Base-by-base conservation (phyloP, 2,329 filamentous ascomycete species). In the Dothistroma pini region DNA sequence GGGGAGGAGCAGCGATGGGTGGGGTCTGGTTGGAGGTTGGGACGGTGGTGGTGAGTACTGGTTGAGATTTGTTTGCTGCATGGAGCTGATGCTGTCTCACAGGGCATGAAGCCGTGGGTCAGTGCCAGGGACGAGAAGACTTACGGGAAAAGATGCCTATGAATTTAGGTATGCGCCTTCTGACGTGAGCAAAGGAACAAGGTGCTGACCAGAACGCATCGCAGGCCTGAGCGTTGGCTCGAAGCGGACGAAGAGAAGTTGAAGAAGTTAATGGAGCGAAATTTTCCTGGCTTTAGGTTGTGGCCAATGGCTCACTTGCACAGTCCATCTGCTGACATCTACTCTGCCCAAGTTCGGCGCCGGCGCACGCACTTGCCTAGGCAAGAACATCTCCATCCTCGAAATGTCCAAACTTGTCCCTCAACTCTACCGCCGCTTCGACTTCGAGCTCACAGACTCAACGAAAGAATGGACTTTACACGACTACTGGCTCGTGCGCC, bases 1-100 rank as follows among this genome's bases (percentile, higher is more conserved):
- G 68, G 5, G 73, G 72, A 10, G 78, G 78, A 7, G 65, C 71
- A 8, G 67, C 68, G 19, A 71, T 80, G 47, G 72, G 71, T 60
- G 71, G 74, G 35, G 59, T 70, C 22, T 71, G 68, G 56, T 60
- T 77, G 2, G 74, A 74, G 1, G 72, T 63, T 7, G 69, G 71
- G 5, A 68, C 67, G 8, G 61, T 68, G 14, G 69, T 74, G 6
- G 25, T 29, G 25, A 29, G 25, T 29, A 29, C 25, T 29, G 25
- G 6, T 29, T 29, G 6, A 29, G 25, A 29, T 29, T 29, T 29
- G 25, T 6, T 29, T 29, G 25, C 25, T 2, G 3, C 2, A 6
- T 29, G 25, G 25, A 29, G 25, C 25, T 29, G 25, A 29, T 29
- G 25, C 25, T 29, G 25, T 29, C 25, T 29, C 25, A 2, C 25